These are phyloP conservation scores for Pavlovales sp. DNA, from an alignment of 208 protist genomes.

Conservation along the genomic window DNA sequence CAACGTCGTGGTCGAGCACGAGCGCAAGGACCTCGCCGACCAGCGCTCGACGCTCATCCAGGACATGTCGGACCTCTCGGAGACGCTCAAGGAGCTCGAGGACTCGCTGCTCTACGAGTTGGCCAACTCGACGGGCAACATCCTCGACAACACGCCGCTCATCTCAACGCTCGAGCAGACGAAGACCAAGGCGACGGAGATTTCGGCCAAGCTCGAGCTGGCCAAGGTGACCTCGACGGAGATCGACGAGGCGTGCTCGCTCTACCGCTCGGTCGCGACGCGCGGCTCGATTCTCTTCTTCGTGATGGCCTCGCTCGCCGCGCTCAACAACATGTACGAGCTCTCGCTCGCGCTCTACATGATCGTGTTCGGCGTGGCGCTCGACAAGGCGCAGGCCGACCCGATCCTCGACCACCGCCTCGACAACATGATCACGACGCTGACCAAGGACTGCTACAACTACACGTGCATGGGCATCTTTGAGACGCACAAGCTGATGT, in stretches of 20 bases:
- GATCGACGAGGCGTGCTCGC: constrained; percentile 85
- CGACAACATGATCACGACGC: constrained; percentile 89
- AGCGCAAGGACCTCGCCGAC: constrained; percentile 90
- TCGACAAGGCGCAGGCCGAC: constrained; percentile 79
- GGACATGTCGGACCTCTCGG: constrained; percentile 91
- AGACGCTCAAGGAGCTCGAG: constrained; percentile 92
- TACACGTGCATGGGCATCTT: constrained; percentile 98
- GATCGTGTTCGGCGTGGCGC: constrained; percentile 91
- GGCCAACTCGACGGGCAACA: constrained; percentile 85
- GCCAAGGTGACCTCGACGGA: constrained; percentile 85
- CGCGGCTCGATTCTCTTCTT: constrained; percentile 97
- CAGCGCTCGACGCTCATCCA: constrained; percentile 88
- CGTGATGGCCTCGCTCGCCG: constrained; percentile 85
- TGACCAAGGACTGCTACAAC: constrained; percentile 94
- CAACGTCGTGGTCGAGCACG: constrained; percentile 92
- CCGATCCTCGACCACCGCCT: constrained; percentile 82
- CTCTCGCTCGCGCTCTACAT: constrained; percentile 96
- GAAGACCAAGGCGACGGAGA: constrained; percentile 91
- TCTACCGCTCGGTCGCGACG: constrained; percentile 88
- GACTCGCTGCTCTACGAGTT: constrained; percentile 95
- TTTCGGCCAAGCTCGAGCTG: constrained; percentile 87
- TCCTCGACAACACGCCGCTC: constrained; percentile 96
- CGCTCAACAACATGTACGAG: constrained; percentile 98
- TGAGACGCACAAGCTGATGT: constrained; percentile 95
- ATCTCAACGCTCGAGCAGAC: constrained; percentile 96